These are phyloP conservation scores for Ophiostoma tasmaniense DNA, from an alignment of 2,329 filamentous ascomycete genomes.

Conservation along the genomic window DNA sequence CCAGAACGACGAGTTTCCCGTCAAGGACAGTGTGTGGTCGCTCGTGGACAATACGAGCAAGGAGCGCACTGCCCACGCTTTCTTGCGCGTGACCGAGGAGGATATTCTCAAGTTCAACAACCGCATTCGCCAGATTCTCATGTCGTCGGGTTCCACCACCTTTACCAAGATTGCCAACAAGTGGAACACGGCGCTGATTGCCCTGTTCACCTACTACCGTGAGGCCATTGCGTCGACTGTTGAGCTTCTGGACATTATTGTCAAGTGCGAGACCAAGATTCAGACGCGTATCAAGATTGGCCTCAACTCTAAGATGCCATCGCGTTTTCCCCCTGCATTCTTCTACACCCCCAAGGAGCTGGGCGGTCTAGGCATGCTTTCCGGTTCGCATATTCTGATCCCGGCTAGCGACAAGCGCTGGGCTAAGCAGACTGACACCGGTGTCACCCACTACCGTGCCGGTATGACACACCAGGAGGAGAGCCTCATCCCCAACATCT, in stretches of 20 bases:
- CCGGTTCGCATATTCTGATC: slow-evolving; percentile 94
- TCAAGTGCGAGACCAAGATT: slow-evolving; percentile 99
- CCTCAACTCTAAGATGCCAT: slow-evolving; percentile 98
- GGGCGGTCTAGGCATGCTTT: slow-evolving; percentile 97
- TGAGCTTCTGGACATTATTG: slow-evolving; percentile 88
- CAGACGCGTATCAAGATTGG: slow-evolving; percentile 98
- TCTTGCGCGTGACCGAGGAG: slow-evolving; percentile 94
- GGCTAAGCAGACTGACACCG: slow-evolving; percentile 96
- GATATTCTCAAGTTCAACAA: slow-evolving; percentile 99
- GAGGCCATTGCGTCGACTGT: slow-evolving; percentile 96
- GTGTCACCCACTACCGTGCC: slow-evolving; percentile 91
- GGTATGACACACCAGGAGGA: slow-evolving; percentile 99
- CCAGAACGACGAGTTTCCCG: slow-evolving; percentile 88
- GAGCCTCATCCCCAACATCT: slow-evolving; percentile 96
- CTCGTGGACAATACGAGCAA: slow-evolving; percentile 94
- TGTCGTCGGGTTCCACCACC: slow-evolving; percentile 98
- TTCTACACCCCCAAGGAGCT: slow-evolving; percentile 99
- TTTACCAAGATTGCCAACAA: slow-evolving; percentile 99
- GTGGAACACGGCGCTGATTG: slow-evolving; percentile 97
- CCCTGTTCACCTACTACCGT: slow-evolving; percentile 96
- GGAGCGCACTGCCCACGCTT: slow-evolving; percentile 93
- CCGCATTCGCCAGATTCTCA: slow-evolving; percentile 92
- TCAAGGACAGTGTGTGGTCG: slow-evolving; percentile 98
- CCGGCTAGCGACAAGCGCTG: slow-evolving; percentile 96
- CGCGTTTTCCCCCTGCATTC: slow-evolving; percentile 92